phyloP scores from a whole-genome alignment of 768 basidiomycete species.

The Pleurotus tuber-regium region DNA sequence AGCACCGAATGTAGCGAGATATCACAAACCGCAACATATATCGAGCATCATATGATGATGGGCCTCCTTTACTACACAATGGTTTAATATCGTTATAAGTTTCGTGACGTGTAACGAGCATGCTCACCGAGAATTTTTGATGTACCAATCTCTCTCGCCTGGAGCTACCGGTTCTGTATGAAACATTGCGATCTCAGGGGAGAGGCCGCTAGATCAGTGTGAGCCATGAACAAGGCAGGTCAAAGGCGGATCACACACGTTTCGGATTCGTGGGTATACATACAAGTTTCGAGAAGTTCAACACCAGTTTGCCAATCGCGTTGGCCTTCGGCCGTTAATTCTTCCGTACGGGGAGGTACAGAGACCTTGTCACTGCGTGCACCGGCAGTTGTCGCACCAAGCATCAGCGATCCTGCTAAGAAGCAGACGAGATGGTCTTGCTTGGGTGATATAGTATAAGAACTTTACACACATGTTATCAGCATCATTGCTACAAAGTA shows the following conservation, averaged over 20 bases:
- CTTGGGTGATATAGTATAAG: slow-evolving; percentile 56
- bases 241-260: slow-evolving; percentile 51
- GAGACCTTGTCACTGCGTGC: slow-evolving; percentile 52
- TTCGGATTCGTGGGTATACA: slow-evolving; percentile 70
- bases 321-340: slow-evolving; percentile 56
- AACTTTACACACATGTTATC: not conserved
- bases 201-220: slow-evolving; percentile 59
- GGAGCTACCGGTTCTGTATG: not conserved
- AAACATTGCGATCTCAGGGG: slow-evolving; percentile 73
- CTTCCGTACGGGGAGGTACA: slow-evolving; percentile 58
- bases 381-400: slow-evolving; percentile 77
- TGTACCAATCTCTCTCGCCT: slow-evolving; percentile 72
- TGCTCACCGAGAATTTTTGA: slow-evolving; percentile 72
- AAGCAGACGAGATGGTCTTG: slow-evolving; percentile 98
- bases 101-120: not conserved
- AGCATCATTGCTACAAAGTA: not conserved
- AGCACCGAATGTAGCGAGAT: not conserved
- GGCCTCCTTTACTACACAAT: slow-evolving; percentile 31
- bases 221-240: not conserved
- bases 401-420: slow-evolving; percentile 87
- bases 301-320: slow-evolving; percentile 83
- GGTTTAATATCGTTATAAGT: not conserved
- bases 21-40: slow-evolving; percentile 78
- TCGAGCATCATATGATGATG: slow-evolving; percentile 75
- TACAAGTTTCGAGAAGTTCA: slow-evolving; percentile 84